Evolutionary conservation across 495 filamentous ascomycete species (phyloP).

Genomic region (Polyplosphaeria fusca): DNA sequence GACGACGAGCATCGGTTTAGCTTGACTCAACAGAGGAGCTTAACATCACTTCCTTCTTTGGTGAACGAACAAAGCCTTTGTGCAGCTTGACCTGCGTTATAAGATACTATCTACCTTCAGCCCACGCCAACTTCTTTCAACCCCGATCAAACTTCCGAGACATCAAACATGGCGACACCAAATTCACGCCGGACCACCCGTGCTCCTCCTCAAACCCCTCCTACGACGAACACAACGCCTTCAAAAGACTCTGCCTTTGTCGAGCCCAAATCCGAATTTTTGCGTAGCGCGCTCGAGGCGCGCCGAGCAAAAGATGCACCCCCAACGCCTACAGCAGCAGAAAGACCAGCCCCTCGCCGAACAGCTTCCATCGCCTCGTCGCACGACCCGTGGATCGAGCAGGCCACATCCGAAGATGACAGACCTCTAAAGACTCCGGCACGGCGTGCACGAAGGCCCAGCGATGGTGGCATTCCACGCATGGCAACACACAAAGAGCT

Average conservation of each 20-base stretch:
- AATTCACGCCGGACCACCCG: constrained; percentile 9
- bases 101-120: not conserved
- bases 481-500: constrained; percentile 27
- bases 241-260: constrained; percentile 1
- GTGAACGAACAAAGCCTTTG: constrained; percentile 13
- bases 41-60: too few relatives aligned
- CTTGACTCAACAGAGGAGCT: too few relatives aligned
- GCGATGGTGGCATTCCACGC: constrained; percentile 10
- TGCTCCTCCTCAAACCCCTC: constrained; percentile 3
- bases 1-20: too few relatives aligned
- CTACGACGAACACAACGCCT: not conserved
- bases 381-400: constrained; percentile 19
- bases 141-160: not conserved
- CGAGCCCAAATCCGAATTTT: constrained; percentile 29
- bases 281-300: constrained; percentile 19
- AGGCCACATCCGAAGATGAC: constrained; percentile 13
- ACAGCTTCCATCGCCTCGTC: not conserved
- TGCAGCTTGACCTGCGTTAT: not conserved
- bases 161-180: constrained; percentile 22
- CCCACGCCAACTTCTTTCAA: not conserved
- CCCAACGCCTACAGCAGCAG: constrained; percentile 2
- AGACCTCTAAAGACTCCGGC: not conserved
- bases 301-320: constrained; percentile 17
- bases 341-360: not conserved
- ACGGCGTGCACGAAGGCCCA: constrained; percentile 17